Conservation (phyloP, 2,329 filamentous ascomycete species). For the Hypoxylon sp. region DNA sequence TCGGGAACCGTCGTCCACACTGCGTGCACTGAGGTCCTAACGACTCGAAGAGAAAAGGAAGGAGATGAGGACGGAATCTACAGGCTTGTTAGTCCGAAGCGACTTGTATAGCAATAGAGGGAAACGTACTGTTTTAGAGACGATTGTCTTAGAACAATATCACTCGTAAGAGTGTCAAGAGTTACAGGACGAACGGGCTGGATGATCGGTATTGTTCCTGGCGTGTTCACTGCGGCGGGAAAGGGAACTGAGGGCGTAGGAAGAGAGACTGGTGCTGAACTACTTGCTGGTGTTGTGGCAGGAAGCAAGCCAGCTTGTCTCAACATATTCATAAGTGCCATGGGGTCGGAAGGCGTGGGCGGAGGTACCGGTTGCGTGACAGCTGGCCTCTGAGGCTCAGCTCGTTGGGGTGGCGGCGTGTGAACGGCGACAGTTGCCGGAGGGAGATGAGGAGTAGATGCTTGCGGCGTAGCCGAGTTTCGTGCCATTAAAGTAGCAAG, state of each 20-base stretch:
- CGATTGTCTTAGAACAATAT: conserved; percentile 72
- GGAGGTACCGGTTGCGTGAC: conserved; percentile 50
- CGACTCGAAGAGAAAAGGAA: conserved; percentile 81
- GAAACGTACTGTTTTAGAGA: conserved; percentile 80
- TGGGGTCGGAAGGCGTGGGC: conserved; percentile 60
- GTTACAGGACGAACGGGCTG: conserved; percentile 50
- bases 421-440: conserved; percentile 59
- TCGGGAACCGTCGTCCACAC: conserved; percentile 88
- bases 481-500: conserved; percentile 71
- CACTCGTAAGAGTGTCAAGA: conserved; percentile 56
- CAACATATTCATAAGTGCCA: conserved; percentile 75
- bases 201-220: conserved; percentile 46
- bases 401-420: conserved; percentile 63
- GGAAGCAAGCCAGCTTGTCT: conserved; percentile 76
- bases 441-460: conserved; percentile 60
- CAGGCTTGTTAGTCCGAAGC: conserved; percentile 39
- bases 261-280: conserved; percentile 54
- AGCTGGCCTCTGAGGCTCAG: conserved; percentile 56
- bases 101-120: conserved; percentile 16
- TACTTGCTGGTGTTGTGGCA: conserved; percentile 51
- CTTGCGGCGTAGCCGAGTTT: conserved; percentile 64
- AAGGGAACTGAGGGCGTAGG: conserved; percentile 53
- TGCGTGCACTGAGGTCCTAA: conserved; percentile 90
- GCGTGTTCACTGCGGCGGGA: conserved; percentile 57
- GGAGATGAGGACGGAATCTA: conserved; percentile 80